Percentiles rank a stretch among this genome's conserved stretches.
Conservation (phyloP, 2,329 filamentous ascomycete species). For the Exophiala aquamarina region DNA sequence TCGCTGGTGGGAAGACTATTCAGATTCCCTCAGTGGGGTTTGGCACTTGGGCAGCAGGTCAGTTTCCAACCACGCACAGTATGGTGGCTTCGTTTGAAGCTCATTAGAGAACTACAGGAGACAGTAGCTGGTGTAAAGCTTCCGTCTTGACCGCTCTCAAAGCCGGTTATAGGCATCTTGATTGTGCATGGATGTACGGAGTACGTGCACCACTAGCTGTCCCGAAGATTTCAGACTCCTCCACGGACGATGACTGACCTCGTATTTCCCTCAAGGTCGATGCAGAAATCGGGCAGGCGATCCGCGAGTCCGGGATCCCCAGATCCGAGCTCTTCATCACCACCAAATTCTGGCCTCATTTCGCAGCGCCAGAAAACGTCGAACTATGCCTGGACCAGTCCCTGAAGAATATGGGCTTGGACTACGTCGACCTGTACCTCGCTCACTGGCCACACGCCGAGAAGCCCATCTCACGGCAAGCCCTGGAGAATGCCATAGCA, state of each 20-base stretch:
- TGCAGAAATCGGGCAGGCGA: conserved; percentile 51
- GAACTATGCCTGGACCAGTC: conserved; percentile 55
- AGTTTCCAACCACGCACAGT: neutral
- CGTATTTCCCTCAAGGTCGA: conserved; percentile 41
- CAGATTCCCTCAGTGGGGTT: conserved; percentile 35
- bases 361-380: conserved; percentile 45
- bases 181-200: conserved; percentile 56
- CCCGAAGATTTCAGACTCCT: neutral
- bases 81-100: too few relatives aligned
- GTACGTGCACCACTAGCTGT: conserved; percentile 1
- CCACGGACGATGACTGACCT: neutral
- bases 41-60: conserved; percentile 25
- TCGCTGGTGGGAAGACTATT: conserved; percentile 41
- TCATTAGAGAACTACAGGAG: conserved; percentile 11
- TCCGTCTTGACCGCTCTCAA: conserved; percentile 51
- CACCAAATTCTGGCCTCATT: conserved; percentile 56
- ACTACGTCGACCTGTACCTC: conserved; percentile 71
- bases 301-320: conserved; percentile 54
- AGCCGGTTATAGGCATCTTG: conserved; percentile 55
- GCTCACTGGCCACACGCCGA: conserved; percentile 51
- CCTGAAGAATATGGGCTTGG: conserved; percentile 64
- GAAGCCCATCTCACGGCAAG: conserved; percentile 11
- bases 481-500: conserved; percentile 10
- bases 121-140: conserved; percentile 19
- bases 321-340: conserved; percentile 52